These are phyloP conservation scores for Scedosporium minutisporum DNA, from an alignment of 2,329 filamentous ascomycete genomes.

Conservation along the genomic window DNA sequence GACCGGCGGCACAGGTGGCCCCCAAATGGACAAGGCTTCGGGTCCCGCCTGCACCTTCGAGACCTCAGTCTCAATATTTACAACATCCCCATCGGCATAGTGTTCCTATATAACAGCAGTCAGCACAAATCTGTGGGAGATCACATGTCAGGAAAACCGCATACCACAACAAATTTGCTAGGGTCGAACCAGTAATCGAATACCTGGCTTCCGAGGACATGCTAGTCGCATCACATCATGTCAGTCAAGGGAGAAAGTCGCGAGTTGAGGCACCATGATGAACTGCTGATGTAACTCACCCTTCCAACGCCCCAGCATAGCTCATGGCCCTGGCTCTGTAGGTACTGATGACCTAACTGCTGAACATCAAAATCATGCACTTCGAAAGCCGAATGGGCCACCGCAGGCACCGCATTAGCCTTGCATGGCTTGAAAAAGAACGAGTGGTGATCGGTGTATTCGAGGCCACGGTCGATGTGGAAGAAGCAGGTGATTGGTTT, in stretches of 20 bases:
- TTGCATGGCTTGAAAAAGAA: slow-evolving; percentile 34
- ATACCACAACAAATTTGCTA: slow-evolving; percentile 35
- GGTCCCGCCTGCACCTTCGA: not conserved
- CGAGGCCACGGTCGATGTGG: slow-evolving; percentile 41
- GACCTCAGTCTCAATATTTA: slow-evolving; percentile 38
- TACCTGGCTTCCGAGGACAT: slow-evolving; percentile 49
- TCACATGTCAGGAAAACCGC: not conserved
- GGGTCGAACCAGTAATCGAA: slow-evolving; percentile 56
- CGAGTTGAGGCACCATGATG: not conserved
- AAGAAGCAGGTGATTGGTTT: slow-evolving; percentile 25
- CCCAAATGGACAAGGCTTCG: not conserved
- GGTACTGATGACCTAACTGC: slow-evolving; percentile 48
- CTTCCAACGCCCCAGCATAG: slow-evolving; percentile 52
- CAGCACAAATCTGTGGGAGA: no score
- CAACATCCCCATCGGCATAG: slow-evolving; percentile 53
- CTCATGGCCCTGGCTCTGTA: slow-evolving; percentile 41
- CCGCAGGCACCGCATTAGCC: slow-evolving; percentile 17
- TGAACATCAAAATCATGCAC: slow-evolving; percentile 54
- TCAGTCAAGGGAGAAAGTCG: not conserved
- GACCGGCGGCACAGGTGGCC: not conserved
- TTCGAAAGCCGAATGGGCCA: slow-evolving; percentile 24
- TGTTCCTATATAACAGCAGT: slow-evolving; percentile 27
- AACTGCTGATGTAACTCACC: not conserved
- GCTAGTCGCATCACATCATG: slow-evolving; percentile 15
- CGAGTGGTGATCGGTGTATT: slow-evolving; percentile 43